Conservation (phyloP, 306 rosid genomes). For the Cercis canadensis region DNA sequence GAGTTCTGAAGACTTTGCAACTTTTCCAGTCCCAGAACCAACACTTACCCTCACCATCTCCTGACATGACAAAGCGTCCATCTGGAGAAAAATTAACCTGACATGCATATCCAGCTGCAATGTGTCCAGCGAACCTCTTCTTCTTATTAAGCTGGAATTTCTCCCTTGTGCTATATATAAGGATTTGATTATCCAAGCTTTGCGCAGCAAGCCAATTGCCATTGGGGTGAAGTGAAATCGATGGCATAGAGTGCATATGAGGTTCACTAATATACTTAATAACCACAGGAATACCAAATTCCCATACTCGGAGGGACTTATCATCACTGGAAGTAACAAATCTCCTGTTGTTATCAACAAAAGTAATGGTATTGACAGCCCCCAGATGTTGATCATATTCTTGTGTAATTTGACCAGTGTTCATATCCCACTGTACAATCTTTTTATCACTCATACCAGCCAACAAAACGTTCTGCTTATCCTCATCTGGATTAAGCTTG, state of each 20-base stretch:
- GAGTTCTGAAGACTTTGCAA: constrained; percentile 95
- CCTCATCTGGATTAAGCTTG: constrained; percentile 92
- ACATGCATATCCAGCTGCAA: constrained; percentile 94
- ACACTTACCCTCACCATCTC: constrained; percentile 96
- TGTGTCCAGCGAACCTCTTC: constrained; percentile 95
- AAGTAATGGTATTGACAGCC: constrained; percentile 95
- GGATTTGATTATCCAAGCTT: constrained; percentile 98
- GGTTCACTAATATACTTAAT: constrained; percentile 98
- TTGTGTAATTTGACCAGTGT: constrained; percentile 88
- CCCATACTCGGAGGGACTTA: constrained; percentile 96
- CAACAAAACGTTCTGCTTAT: constrained; percentile 89
- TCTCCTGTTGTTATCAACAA: constrained; percentile 94
- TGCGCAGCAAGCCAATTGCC: constrained; percentile 96
- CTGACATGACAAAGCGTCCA: constrained; percentile 94
- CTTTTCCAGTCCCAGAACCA: constrained; percentile 99
- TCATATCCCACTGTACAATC: constrained; percentile 99
- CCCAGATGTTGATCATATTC: constrained; percentile 99
- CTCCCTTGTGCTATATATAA: constrained; percentile 94
- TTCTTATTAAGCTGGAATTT: constrained; percentile 98
- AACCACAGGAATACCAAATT: constrained; percentile 96
- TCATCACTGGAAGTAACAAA: constrained; percentile 98
- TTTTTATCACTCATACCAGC: constrained; percentile 99
- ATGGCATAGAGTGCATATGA: constrained; percentile 99
- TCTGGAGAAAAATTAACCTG: constrained; percentile 96
- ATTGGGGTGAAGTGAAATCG: constrained; percentile 91